Evolutionary conservation across 1,139 yeast species (phyloP), one percentile per base, ranked within the genome.

Genomic region (Kodamaea sp.): DNA sequence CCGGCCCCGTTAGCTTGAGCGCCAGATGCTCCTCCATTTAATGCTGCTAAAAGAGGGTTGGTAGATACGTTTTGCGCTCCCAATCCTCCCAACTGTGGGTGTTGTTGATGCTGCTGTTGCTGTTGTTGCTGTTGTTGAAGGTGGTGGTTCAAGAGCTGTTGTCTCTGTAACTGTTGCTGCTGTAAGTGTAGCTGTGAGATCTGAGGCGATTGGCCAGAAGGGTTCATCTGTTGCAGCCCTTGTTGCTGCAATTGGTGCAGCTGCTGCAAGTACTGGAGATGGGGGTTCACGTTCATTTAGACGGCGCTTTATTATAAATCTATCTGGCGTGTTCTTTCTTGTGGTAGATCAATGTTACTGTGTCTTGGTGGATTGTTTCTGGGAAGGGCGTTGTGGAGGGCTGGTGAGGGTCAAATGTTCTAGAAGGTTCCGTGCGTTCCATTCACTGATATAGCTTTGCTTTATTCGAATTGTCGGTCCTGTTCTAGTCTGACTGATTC

Each of bases 191-290:
- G 46, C 39, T 63, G 73, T 2, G 66, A 44, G 26, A 67, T 50
- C 44, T 63, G 75, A 1, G 73, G 72, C 25, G 72, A 63, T 37
- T 61, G 69, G 13, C 57, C 53, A 20, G 46, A 35, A 14, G 51
- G 45, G 35, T 44, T 53, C 27, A 50, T 49, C 27, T 46, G 48
- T 36, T 51, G 63, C 37, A 46, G 62, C 16, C 50, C 57, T 28
- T 53, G 66, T 43, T 49, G 67, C 30, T 55, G 65, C 40, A 50
- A 45, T 44, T 55, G 65, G 32, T 55, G 59, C 44, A 46, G 69
- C 50, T 50, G 59, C 36, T 65, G 75, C 42, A 70, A 56, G 49
- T 66, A 69, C 47, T 67, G 75, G 35, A 69, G 63, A 44, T 69
- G 76, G 25, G 74, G 74, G 38, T 65, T 63, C 41, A 57, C 62